Evolutionary conservation across 345 rosid species (phyloP), one percentile per base, ranked within the genome.

Genomic region (Physaria fendleri): DNA sequence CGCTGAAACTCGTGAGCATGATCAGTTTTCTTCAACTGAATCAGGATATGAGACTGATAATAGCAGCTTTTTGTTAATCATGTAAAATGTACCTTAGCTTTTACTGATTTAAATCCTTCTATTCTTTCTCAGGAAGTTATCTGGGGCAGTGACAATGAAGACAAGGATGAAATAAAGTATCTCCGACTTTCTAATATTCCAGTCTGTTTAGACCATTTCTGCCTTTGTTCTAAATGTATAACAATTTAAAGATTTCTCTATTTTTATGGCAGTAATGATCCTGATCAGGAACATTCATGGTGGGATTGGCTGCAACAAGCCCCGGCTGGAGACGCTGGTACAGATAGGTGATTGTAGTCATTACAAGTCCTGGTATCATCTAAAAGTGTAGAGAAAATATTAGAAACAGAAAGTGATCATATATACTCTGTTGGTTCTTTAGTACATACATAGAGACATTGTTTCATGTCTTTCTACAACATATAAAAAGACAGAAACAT

Each of bases 111-210:
- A 14, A 45, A 27, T 60, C 7, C 42, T 65, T 27, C 20, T 27
- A 25, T 27, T 4, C 55, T 17, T 10, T 60, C 20, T 42, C 88
- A 91, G 98, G 93, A 85, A 58, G 83, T 71, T 72, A 68, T 85
- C 55, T 79, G 82, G 27, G 74, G 78, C 72, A 65, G 82, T 20
- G 82, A 82, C 51, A 71, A 60, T 60, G 75, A 77, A 5, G 82
- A 86, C 54, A 58, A 58, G 58, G 83, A 82, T 56, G 81, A 79
- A 71, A 75, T 17, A 79, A 84, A 76, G 22, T 63, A 42, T 51
- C 66, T 24, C 52, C 34, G 11, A 62, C 56, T 34, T 47, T 22
- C 6, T 45, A 7, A 45, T 6, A 45, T 13, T 13, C 18, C 18
- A 23, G 24, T 15, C 6, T 34, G 13, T 7, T 41, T 64, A 27